These are phyloP conservation scores for Thermochaetoides dissita DNA, from an alignment of 2,329 filamentous ascomycete species.

Conservation along the genomic window DNA sequence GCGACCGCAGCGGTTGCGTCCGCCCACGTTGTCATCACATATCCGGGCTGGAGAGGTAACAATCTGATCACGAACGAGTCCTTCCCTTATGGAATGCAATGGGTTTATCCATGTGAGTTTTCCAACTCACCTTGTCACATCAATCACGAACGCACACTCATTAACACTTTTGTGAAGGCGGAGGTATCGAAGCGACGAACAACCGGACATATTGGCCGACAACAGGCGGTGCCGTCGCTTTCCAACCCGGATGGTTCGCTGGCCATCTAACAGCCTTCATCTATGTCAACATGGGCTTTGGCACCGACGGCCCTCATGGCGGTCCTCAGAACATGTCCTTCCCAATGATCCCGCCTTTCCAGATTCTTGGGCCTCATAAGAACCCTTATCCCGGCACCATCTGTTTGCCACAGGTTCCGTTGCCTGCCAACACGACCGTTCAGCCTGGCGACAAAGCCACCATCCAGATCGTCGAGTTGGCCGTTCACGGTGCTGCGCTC, in stretches of 20 bases:
- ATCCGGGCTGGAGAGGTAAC: slow-evolving; percentile 77
- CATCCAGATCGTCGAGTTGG: slow-evolving; percentile 74
- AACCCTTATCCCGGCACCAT: slow-evolving; percentile 76
- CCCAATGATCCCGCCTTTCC: slow-evolving; percentile 65
- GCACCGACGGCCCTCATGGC: slow-evolving; percentile 46
- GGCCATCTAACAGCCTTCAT: slow-evolving; percentile 72
- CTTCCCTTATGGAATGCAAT: slow-evolving; percentile 85
- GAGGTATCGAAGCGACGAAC: slow-evolving; percentile 59
- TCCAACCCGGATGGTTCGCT: slow-evolving; percentile 93
- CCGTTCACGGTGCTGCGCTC: slow-evolving; percentile 68
- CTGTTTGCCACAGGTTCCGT: slow-evolving; percentile 77
- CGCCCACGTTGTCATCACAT: slow-evolving; percentile 73
- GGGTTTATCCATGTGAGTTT: slow-evolving; percentile 80
- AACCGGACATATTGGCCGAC: slow-evolving; percentile 92
- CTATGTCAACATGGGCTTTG: slow-evolving; percentile 84
- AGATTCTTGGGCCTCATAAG: slow-evolving; percentile 69
- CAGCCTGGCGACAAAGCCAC: slow-evolving; percentile 78
- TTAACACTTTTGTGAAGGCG: slow-evolving; percentile 41
- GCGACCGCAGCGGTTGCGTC: slow-evolving; percentile 35
- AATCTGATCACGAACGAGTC: slow-evolving; percentile 66
- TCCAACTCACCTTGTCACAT: neutral
- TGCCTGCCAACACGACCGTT: slow-evolving; percentile 58
- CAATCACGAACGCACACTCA: neutral
- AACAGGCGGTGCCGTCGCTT: slow-evolving; percentile 68
- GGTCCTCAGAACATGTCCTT: slow-evolving; percentile 79